phyloP scores from a whole-genome alignment of 768 basidiomycete genomes.

The Amanita molliuscula region DNA sequence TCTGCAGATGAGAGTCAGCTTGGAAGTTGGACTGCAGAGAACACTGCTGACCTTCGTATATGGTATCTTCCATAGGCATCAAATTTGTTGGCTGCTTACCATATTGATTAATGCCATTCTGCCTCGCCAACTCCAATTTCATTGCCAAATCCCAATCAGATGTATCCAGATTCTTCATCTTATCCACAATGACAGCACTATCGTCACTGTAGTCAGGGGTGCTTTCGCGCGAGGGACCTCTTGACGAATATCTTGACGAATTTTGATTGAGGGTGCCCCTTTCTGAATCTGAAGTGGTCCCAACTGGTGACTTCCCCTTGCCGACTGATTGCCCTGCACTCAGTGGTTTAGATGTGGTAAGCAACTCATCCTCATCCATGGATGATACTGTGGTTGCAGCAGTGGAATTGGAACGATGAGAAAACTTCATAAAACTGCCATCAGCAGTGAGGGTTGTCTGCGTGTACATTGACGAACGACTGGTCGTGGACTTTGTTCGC shows the following conservation, averaged over 20 bases:
- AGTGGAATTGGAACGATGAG: conserved; percentile 60
- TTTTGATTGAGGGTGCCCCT: conserved; percentile 33
- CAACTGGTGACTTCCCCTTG: conserved; percentile 32
- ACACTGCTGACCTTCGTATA: conserved; percentile 59
- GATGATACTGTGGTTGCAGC: conserved; percentile 52
- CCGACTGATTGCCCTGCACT: conserved; percentile 36
- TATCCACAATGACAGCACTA: conserved; percentile 27
- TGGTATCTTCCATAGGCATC: conserved; percentile 47
- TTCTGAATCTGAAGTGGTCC: conserved; percentile 34
- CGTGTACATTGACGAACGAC: conserved; percentile 66
- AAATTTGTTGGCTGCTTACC: conserved; percentile 29
- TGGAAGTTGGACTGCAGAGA: conserved; percentile 1
- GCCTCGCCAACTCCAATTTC: conserved; percentile 73
- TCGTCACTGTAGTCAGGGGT: conserved; percentile 36
- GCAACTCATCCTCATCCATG: conserved; percentile 51
- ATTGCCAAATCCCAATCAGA: conserved; percentile 71
- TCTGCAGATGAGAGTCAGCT: conserved; percentile 27
- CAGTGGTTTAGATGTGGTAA: conserved; percentile 28
- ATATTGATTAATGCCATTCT: conserved; percentile 74
- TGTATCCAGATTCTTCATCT: conserved; percentile 37
- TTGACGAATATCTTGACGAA: conserved; percentile 18
- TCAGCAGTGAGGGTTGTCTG: conserved; percentile 59
- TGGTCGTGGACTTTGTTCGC: conserved; percentile 58
- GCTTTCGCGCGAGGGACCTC: conserved; percentile 27
- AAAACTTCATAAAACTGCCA: conserved; percentile 62